phyloP scores from a whole-genome alignment of 257 asterid genomes.

The Nicotiana knightiana region DNA sequence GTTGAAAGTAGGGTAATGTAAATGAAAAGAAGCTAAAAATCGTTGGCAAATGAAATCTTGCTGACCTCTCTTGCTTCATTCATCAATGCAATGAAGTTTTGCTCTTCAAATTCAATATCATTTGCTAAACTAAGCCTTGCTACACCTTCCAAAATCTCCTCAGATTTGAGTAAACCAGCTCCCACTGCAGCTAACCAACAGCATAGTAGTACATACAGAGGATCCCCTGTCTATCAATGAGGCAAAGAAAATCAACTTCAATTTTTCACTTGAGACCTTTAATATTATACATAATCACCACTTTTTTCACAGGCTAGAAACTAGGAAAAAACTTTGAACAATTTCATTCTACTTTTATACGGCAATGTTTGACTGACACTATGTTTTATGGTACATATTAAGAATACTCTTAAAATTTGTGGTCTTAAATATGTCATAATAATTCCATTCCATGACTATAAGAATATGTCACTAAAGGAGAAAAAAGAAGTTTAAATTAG shows the following conservation, averaged over 20 bases:
- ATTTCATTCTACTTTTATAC: neutral
- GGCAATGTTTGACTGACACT: neutral
- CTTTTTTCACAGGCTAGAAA: neutral
- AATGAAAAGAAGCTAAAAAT: slow-evolving; percentile 2
- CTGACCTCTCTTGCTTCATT: slow-evolving; percentile 83
- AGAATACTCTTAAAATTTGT: too few species aligned
- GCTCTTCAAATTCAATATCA: slow-evolving; percentile 92
- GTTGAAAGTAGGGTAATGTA: neutral
- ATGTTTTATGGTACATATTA: neutral
- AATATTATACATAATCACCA: neutral
- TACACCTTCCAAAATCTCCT: slow-evolving; percentile 90
- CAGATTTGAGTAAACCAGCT: slow-evolving; percentile 89
- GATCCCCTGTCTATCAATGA: slow-evolving; percentile 66
- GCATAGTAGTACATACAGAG: slow-evolving; percentile 73
- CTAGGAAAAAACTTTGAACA: neutral
- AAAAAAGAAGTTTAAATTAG: neutral
- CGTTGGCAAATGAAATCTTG: neutral
- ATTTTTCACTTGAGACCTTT: neutral
- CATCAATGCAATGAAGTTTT: slow-evolving; percentile 74
- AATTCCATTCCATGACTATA: neutral
- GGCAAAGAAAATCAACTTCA: neutral
- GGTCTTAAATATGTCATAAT: too few species aligned
- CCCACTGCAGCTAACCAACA: slow-evolving; percentile 98
- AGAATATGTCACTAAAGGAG: too few species aligned
- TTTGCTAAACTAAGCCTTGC: slow-evolving; percentile 84